Evolutionary conservation across 2,329 filamentous ascomycete species (phyloP), one percentile per base, ranked within the genome.

Genomic region (Allantophomopsis cytisporea): DNA sequence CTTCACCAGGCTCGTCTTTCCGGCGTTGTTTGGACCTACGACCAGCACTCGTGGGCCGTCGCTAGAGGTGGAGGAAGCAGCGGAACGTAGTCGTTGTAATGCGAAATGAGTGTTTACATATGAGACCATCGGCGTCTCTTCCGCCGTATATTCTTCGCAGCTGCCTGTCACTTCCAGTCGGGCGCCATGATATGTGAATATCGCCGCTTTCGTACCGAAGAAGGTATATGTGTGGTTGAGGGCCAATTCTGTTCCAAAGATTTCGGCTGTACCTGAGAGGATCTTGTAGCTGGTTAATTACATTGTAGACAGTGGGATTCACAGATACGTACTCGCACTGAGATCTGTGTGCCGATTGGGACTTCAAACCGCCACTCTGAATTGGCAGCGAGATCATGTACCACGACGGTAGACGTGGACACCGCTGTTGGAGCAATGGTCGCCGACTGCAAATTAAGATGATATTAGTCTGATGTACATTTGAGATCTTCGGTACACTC

Each of bases 161-260:
- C 42, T 15, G 2, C 80, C 79, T 34, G 69, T 75, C 43, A 95
- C 69, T 59, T 95, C 84, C 44, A 98, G 64, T 39, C 77, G 77
- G 61, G 87, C 95, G 51, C 91, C 89, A 54, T 89, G 78, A 81
- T 86, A 94, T 38, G 88, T 94, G 59, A 84, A 84, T 53, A 98
- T 81, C 44, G 89, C 88, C 42, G 83, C 83, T 64, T 93, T 93
- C 49, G 73, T 74, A 41, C 85, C 83, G 35, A 73, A 71, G 60
- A 98, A 89, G 23, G 70, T 79, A 64, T 96, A 96, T 8, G 74
- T 70, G 38, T 82, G 81, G 41, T 81, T 82, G 8, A 75, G 71
- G 10, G 87, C 87, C 34, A 98, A 80, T 63, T 98, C 91, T 40
- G 89, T 88, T 55, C 91, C 91, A 56, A 96, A 94, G 54, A 94